Percentiles rank a stretch among this genome's conserved stretches.
These are phyloP conservation scores for Buxus sempervirens DNA, from an alignment of 164 flowering plant species.

Conservation along the genomic window DNA sequence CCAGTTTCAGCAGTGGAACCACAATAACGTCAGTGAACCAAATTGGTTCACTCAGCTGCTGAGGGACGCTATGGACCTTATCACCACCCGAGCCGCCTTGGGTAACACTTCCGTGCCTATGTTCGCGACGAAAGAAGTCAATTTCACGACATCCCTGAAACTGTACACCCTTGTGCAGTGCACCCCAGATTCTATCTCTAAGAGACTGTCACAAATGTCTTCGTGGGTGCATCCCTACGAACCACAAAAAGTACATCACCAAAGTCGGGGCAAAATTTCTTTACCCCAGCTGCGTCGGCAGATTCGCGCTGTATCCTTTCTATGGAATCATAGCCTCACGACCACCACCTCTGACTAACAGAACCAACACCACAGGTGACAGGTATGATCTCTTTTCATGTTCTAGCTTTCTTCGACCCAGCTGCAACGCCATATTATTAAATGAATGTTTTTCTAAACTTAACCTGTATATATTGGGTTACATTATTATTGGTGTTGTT, in stretches of 20 bases:
- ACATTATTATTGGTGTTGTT: no score
- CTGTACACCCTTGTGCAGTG: constrained; percentile 37
- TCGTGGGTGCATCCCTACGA: background rate
- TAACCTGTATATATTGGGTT: no score
- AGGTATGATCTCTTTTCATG: no score
- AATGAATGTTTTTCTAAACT: no score
- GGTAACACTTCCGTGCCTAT: background rate
- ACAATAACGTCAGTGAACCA: constrained; percentile 4
- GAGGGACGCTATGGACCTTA: background rate
- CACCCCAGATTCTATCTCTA: constrained; percentile 27
- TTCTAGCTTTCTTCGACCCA: no score
- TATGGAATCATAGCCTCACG: no score
- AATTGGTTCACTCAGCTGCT: constrained; percentile 4
- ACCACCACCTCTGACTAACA: no score
- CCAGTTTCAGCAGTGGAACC: background rate
- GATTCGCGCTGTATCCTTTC: constrained; percentile 33
- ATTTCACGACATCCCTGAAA: constrained; percentile 9
- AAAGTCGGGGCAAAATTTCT: constrained; percentile 26
- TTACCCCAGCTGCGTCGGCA: constrained; percentile 25
- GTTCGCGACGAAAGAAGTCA: constrained; percentile 10
- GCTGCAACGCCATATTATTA: no score
- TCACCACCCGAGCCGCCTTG: background rate
- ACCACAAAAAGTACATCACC: constrained; percentile 16
- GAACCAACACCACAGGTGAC: no score
- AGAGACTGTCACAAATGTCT: constrained; percentile 30